phyloP scores from a whole-genome alignment of 305 asterid genomes.

The Rubia balearica region DNA sequence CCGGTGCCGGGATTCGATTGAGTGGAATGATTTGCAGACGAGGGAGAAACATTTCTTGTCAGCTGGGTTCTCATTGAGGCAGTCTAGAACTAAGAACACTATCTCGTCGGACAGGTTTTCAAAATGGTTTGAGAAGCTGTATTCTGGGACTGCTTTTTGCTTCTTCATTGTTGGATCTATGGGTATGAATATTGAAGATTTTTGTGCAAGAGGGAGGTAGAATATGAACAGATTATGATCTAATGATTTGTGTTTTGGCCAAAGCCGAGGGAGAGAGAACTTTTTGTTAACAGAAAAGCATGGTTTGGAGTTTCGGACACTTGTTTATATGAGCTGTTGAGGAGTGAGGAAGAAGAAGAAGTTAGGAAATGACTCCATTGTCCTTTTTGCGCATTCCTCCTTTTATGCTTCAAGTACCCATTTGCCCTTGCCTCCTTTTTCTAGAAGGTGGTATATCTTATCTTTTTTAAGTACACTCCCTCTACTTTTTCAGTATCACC shows the following conservation, averaged over 20 bases:
- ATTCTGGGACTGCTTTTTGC: constrained; percentile 22
- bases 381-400: constrained; percentile 12
- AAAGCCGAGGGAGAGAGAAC: constrained; percentile 5
- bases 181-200: no score
- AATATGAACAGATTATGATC: background rate
- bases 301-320: constrained; percentile 6
- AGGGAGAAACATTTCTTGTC: constrained; percentile 62
- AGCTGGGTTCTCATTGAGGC: constrained; percentile 48
- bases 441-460: no score
- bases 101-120: constrained; percentile 66
- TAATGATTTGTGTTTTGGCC: background rate
- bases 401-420: background rate
- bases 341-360: constrained; percentile 12
- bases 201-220: background rate
- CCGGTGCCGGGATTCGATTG: constrained; percentile 34
- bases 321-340: constrained; percentile 7
- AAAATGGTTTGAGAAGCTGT: constrained; percentile 40
- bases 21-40: constrained; percentile 52
- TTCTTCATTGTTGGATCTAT: constrained; percentile 29
- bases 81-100: constrained; percentile 54
- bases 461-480: no score
- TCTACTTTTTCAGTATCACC: no score
- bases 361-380: background rate
- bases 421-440: background rate
- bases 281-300: constrained; percentile 30